phyloP scores from a whole-genome alignment of 306 rosid genomes.

The Citrullus colocynthis region DNA sequence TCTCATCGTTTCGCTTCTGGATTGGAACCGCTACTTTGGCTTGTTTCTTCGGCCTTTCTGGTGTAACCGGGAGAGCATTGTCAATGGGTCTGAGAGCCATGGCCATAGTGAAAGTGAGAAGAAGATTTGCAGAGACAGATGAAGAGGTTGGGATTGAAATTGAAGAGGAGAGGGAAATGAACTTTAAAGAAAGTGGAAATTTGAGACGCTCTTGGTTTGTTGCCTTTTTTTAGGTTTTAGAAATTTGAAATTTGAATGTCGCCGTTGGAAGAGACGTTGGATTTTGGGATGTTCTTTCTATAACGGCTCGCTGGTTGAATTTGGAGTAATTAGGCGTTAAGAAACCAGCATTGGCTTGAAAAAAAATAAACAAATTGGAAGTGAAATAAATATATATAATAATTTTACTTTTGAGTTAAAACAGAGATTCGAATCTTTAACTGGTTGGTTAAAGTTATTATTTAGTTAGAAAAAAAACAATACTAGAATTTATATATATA shows the following conservation, averaged over 20 bases:
- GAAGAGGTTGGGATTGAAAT: background rate
- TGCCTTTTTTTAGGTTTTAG: background rate
- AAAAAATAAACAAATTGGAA: too few species aligned
- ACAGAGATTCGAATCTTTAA: too few species aligned
- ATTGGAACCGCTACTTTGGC: conserved; percentile 34
- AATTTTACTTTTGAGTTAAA: too few species aligned
- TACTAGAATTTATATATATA: too few species aligned
- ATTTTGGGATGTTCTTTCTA: background rate
- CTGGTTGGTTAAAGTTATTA: too few species aligned
- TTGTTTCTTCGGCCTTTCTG: conserved; percentile 66
- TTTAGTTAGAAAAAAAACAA: too few species aligned
- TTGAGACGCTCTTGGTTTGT: background rate
- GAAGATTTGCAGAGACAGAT: background rate
- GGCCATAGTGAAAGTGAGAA: conserved; percentile 19
- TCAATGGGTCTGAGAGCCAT: conserved; percentile 88
- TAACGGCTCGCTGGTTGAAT: background rate
- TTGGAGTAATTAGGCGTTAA: background rate
- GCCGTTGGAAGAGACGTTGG: conserved; percentile 7
- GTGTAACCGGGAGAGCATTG: conserved; percentile 59
- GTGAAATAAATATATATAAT: background rate
- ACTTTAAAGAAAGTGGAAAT: background rate
- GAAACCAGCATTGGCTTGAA: background rate
- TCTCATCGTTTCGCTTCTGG: conserved; percentile 49
- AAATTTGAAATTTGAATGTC: conserved; percentile 1
- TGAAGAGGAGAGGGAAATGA: background rate